A percentile compares a stretch with the other conserved stretches of the same genome.
Evolutionary conservation across 2,329 filamentous ascomycete genomes (phyloP).

Genomic region (Colletotrichum kahawae): DNA sequence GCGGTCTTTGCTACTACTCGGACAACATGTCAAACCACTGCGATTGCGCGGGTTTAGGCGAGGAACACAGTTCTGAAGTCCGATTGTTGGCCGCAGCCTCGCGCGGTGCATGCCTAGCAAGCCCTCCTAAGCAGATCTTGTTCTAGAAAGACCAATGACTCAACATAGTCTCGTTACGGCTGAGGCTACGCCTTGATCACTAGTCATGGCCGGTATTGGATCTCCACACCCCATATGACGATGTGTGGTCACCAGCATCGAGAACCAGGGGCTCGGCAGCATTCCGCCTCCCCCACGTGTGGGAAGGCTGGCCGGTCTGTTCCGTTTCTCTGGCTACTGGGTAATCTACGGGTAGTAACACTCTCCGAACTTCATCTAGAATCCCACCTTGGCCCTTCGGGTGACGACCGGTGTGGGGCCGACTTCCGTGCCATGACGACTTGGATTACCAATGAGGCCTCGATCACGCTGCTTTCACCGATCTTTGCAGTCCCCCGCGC

Average conservation of each 20-base stretch:
- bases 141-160: conserved; percentile 2
- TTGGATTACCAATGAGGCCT: background rate
- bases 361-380: background rate
- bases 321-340: background rate
- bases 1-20: background rate
- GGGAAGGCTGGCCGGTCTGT: background rate
- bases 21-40: background rate
- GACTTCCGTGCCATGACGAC: conserved; percentile 4
- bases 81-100: background rate
- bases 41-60: background rate
- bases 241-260: background rate
- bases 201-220: conserved; percentile 1
- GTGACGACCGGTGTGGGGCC: conserved; percentile 3
- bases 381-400: background rate
- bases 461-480: background rate
- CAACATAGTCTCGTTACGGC: background rate
- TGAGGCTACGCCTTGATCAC: background rate
- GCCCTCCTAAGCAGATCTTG: background rate
- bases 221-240: conserved; percentile 2
- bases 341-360: background rate
- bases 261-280: background rate
- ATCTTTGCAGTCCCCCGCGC: background rate
- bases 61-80: background rate
- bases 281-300: background rate
- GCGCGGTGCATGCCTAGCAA: background rate